phyloP scores from a whole-genome alignment of 257 asterid species.

The Anisodus acutangulus region DNA sequence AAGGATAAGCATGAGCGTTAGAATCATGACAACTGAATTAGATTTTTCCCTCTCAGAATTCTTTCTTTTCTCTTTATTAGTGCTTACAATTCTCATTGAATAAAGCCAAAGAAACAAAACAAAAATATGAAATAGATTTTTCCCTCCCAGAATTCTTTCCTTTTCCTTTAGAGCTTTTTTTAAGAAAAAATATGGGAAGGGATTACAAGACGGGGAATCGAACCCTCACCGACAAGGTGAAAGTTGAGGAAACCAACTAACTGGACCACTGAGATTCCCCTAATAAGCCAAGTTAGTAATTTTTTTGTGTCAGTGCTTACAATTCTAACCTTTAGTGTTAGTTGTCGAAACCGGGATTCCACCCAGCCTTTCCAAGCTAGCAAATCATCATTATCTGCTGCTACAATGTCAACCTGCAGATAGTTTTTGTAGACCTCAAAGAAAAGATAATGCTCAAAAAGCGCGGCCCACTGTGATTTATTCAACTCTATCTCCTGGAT shows the following conservation, averaged over 20 bases:
- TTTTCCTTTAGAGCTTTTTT: background rate
- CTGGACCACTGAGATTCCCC: background rate
- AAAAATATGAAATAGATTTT: background rate
- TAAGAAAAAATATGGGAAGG: background rate
- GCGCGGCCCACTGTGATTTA: slow-evolving; percentile 41
- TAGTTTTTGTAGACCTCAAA: slow-evolving; percentile 49
- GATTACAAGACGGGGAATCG: background rate
- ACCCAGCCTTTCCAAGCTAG: slow-evolving; percentile 53
- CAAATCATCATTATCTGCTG: slow-evolving; percentile 43
- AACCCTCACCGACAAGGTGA: background rate
- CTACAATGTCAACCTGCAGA: slow-evolving; percentile 47
- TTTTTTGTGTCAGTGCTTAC: background rate
- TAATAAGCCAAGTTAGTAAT: background rate
- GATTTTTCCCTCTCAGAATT: background rate
- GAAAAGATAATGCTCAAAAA: slow-evolving; percentile 45
- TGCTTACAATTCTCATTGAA: background rate
- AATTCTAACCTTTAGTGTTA: slow-evolving; percentile 39
- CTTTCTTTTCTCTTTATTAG: background rate
- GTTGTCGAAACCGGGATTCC: slow-evolving; percentile 48
- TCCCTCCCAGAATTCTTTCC: background rate
- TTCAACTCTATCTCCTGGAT: slow-evolving; percentile 43
- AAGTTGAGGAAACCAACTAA: background rate
- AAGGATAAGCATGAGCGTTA: background rate
- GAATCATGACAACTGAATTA: slow-evolving; percentile 10
- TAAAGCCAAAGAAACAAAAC: background rate